Evolutionary conservation across 192 early-diverging fungal genomes (phyloP), one percentile per base, ranked within the genome.

Genomic region (Linnemannia zychae): DNA sequence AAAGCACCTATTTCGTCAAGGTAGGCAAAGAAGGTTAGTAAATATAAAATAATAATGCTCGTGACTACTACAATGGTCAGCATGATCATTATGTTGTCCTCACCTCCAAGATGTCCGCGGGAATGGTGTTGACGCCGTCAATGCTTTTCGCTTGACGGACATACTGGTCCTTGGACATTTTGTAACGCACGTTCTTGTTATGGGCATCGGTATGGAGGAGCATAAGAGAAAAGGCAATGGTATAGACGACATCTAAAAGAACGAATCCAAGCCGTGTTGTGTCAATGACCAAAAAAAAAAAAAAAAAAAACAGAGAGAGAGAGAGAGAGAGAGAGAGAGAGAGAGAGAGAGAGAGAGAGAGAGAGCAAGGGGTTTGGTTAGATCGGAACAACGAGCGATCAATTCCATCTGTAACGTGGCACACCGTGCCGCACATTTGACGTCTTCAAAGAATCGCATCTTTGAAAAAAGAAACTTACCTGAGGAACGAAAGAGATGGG

Each of bases 201-300:
- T 96, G 96, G 13, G 95, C 95, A 81, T 97, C 96, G 1, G 95
- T 96, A 82, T 97, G 95, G 63, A 97, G 91, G 73, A 97, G 88
- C 70, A 97, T 88, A 18, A 97, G 88, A 9, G 95, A 95, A 87
- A 95, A 97, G 12, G 96, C 92, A 44, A 96, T 86, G 18, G 94
- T 90, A 79, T 97, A 95, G 44, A 94, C 92, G 12, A 91, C 88
- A 68, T 96, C 95, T 94, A 65, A 1, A 73, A 24, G 48, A 24
- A 6, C 28, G 28, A 1, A 11, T 11, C 0, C 24, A 12, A 24
- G 15, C 11, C 57, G 28, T 11, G 24, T 60, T 28, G 57, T 13
- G 24, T 0, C 57, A 31, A 67, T 66, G 44, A 46, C 52, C 20
- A 68, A 66, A 46, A 40, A 47, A 17, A 60, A 16, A 44, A 78